Evolutionary conservation across 257 asterid species (phyloP), one percentile per base, ranked within the genome.

Genomic region (Pogostemon cablin): DNA sequence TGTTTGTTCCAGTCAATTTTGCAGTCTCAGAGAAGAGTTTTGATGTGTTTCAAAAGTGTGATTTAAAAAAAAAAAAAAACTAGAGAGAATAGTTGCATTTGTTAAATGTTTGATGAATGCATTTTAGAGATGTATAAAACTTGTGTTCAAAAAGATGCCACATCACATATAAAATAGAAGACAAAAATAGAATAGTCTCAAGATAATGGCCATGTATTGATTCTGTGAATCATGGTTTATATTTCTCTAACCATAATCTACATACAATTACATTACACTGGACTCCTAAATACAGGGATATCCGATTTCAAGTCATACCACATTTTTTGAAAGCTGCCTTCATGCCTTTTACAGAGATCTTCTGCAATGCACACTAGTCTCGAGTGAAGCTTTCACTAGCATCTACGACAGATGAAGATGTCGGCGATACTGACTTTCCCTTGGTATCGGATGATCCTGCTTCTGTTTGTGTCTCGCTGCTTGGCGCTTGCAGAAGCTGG

Each of bases 341-440:
- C 46, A 39, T 73, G 67, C 39, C 8, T 4, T 50, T 12, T 20
- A 54, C 5, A 10, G 39, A 10, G 39, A 63, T 74, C 38, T 52
- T 67, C 10, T 20, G 70, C 74, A 35, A 55, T 40, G 48, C 43
- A 10, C 15, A 41, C 78, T 77, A 82, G 60, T 72, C 69, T 59
- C 66, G 38, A 32, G 72, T 57, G 70, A 17, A 40, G 5, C 57
- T 65, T 73, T 66, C 84, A 2, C 65, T 38, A 65, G 83, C 75
- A 62, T 71, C 86, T 7, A 75, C 76, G 12, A 79, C 37, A 6
- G 91, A 78, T 11, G 84, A 79, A 69, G 87, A 80, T 40, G 80
- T 77, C 6, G 84, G 69, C 0, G 82, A 65, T 41, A 77, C 82
- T 9, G 81, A 39, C 80, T 90, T 93, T 58, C 89, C 92, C 82